A percentile compares a stretch with the other conserved stretches of the same genome.
These are phyloP conservation scores for Tubosaeta sp. DNA, from an alignment of 768 basidiomycete genomes.

Conservation along the genomic window DNA sequence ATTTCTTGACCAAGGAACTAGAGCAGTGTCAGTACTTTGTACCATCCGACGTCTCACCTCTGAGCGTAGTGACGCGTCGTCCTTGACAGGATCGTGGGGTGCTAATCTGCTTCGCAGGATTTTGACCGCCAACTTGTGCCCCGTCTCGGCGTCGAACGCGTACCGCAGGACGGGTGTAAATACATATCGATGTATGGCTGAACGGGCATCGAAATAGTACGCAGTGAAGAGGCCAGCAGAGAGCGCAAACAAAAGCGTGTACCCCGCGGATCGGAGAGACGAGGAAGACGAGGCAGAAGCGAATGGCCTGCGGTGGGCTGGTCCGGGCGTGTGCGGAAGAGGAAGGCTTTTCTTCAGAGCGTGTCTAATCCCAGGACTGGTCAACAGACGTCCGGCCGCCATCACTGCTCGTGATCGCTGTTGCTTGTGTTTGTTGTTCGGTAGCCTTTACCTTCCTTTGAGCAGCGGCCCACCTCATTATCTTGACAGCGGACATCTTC, in stretches of 20 bases:
- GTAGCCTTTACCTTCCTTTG: too few relatives aligned
- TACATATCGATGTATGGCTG: too few relatives aligned
- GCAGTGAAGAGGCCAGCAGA: too few relatives aligned
- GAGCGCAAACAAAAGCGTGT: too few relatives aligned
- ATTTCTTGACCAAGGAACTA: constrained; percentile 81
- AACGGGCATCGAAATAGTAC: too few relatives aligned
- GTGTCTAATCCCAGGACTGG: constrained; percentile 15
- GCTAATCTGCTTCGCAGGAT: neutral
- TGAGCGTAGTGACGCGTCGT: constrained; percentile 62
- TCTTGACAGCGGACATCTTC: too few relatives aligned
- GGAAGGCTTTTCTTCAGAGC: constrained; percentile 12
- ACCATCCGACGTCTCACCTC: constrained; percentile 48
- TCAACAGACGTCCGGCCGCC: constrained; percentile 9
- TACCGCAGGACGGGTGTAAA: too few relatives aligned
- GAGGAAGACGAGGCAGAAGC: neutral
- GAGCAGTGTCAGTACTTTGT: neutral
- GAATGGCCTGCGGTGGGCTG: constrained; percentile 9
- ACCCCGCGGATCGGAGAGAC: too few relatives aligned
- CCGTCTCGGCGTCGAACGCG: too few relatives aligned
- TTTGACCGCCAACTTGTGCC: too few relatives aligned
- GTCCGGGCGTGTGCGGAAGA: neutral
- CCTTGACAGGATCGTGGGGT: constrained; percentile 69
- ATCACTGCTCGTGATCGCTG: neutral
- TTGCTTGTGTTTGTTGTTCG: neutral
- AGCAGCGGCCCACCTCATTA: too few relatives aligned